phyloP scores from a whole-genome alignment of 2,329 filamentous ascomycete species.

The Paecilomyces niveus region DNA sequence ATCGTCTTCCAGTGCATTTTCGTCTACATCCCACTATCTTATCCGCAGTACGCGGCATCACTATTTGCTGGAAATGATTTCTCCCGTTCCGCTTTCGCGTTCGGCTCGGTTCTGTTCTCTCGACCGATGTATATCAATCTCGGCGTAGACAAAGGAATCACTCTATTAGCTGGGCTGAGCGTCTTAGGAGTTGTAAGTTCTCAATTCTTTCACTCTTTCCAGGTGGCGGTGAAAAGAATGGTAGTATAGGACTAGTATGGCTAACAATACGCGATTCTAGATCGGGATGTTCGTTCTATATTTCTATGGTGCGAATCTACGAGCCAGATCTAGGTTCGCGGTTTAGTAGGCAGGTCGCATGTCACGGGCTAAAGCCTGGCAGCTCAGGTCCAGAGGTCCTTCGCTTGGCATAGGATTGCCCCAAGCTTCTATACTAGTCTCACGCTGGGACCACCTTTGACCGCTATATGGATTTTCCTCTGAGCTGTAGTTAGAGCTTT shows the following conservation, averaged over 20 bases:
- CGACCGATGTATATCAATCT: conserved; percentile 26
- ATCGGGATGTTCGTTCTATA: conserved; percentile 53
- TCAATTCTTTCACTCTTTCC: background rate
- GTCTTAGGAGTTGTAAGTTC: conserved; percentile 21
- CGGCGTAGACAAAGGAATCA: conserved; percentile 24
- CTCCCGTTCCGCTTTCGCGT: conserved; percentile 17
- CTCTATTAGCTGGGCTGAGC: conserved; percentile 30
- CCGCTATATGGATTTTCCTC: too few relatives aligned
- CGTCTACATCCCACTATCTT: conserved; percentile 30
- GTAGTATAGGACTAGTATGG: background rate
- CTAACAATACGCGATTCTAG: background rate
- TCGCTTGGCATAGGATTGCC: too few relatives aligned
- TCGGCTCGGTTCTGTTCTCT: conserved; percentile 27
- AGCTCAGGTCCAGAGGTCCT: too few relatives aligned
- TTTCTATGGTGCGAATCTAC: conserved; percentile 49
- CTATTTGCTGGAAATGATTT: conserved; percentile 33
- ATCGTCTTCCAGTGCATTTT: conserved; percentile 38
- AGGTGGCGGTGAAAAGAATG: background rate
- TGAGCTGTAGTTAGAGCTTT: too few relatives aligned
- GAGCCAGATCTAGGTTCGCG: conserved; percentile 53
- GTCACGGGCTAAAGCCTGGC: too few relatives aligned
- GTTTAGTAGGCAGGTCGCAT: conserved; percentile 9
- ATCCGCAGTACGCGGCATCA: conserved; percentile 26
- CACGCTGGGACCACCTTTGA: too few relatives aligned
- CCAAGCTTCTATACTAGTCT: too few relatives aligned